Percentiles rank a stretch among this genome's conserved stretches.
Evolutionary conservation across 495 filamentous ascomycete species (phyloP).

Genomic region (Annulohypoxylon bovei): DNA sequence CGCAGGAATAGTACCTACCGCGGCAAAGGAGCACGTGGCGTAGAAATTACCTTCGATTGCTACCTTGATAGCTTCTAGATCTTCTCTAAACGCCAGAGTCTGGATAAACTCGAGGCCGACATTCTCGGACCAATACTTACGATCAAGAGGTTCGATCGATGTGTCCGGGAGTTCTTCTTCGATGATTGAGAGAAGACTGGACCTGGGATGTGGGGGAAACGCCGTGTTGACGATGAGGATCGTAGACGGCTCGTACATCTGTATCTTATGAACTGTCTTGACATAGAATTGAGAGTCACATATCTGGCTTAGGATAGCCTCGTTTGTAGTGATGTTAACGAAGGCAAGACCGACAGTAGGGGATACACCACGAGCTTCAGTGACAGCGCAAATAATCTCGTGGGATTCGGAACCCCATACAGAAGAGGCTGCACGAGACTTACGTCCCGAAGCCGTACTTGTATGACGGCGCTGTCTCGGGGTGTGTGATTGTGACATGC

Average conservation of each 20-base stretch:
- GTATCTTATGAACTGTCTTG: constrained; percentile 82
- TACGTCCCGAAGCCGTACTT: constrained; percentile 49
- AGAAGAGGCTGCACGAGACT: constrained; percentile 76
- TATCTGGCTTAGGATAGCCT: constrained; percentile 88
- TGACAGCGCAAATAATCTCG: constrained; percentile 87
- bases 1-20: constrained; percentile 63
- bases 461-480: constrained; percentile 31
- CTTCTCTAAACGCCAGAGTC: constrained; percentile 76
- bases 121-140: constrained; percentile 89
- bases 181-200: constrained; percentile 80
- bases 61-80: constrained; percentile 80
- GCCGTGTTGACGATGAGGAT: constrained; percentile 77
- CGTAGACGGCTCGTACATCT: constrained; percentile 78
- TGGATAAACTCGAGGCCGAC: constrained; percentile 82
- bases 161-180: constrained; percentile 71
- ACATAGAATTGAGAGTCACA: constrained; percentile 90
- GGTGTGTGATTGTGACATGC: constrained; percentile 34
- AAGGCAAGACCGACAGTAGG: constrained; percentile 91
- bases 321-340: constrained; percentile 82
- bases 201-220: constrained; percentile 67
- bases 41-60: constrained; percentile 87
- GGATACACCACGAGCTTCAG: constrained; percentile 85
- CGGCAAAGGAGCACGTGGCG: constrained; percentile 87
- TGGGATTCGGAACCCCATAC: constrained; percentile 68
- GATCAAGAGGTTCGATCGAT: constrained; percentile 72